Base-by-base conservation (phyloP, 768 basidiomycete species). In the Heimioporus sp. region DNA sequence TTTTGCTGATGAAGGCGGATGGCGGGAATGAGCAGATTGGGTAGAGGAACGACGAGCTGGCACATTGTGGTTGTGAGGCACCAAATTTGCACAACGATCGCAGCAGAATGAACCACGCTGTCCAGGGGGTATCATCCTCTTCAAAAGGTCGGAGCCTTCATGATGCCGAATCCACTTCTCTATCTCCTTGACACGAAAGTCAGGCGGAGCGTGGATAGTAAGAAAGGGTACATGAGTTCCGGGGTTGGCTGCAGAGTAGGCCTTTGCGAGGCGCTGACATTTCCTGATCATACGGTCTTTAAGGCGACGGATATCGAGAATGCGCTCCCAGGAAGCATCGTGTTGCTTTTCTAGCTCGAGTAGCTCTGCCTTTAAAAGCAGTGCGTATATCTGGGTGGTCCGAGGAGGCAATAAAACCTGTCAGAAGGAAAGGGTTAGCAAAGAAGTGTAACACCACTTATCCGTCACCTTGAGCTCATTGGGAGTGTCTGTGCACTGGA, bases 281-380 rank as follows among this genome's bases (percentile, higher is more conserved):
- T 89, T 90, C 66, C 86, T 83, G 55, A 88, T 82, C 86, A 89
- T 87, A 52, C 87, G 80, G 65, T 90, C 87, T 72, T 90, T 90
- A 61, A 90, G 74, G 56, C 82, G 87, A 13, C 87, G 85, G 43
- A 90, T 86, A 64, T 87, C 79, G 55, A 86, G 73, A 60, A 90
- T 78, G 55, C 82, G 80, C 43, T 85, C 79, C 86, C 85, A 88
- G 52, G 80, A 79, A 19, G 83, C 74, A 32, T 70, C 62, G 4
- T 72, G 72, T 51, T 80, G 80, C 66, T 80, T 84, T 38, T 74
- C 73, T 19, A 90, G 77, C 61, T 89, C 87, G 24, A 71, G 69
- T 6, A 71, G 68, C 66, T 90, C 87, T 37, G 81, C 72, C 58
- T 80, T 80, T 39, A 89, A 73, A 19, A 90, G 76, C 54, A 86